These are phyloP conservation scores for Fusarium nanum DNA, from an alignment of 2,329 filamentous ascomycete species.

Conservation along the genomic window DNA sequence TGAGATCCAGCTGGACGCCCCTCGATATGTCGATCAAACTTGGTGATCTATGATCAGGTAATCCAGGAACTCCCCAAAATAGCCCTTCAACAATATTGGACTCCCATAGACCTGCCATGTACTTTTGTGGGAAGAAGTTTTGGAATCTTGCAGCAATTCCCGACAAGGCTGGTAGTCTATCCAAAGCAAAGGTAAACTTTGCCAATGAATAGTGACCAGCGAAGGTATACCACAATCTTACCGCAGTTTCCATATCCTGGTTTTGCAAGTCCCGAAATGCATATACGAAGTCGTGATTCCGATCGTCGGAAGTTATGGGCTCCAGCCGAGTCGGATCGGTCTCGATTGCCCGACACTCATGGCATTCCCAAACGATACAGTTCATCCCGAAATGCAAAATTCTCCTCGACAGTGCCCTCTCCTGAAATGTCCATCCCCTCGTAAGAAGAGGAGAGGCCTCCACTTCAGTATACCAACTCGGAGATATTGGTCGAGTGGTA, in stretches of 20 bases:
- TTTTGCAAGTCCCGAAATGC: neutral
- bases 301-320: neutral
- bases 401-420: neutral
- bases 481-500: neutral
- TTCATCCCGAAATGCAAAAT: conserved; percentile 1
- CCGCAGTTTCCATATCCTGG: too few relatives aligned
- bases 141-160: neutral
- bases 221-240: neutral
- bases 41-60: neutral
- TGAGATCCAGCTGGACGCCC: neutral
- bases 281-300: neutral
- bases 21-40: neutral
- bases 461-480: neutral
- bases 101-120: neutral
- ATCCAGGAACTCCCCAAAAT: neutral
- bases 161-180: neutral
- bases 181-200: neutral
- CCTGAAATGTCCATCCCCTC: neutral
- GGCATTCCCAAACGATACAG: conserved; percentile 1
- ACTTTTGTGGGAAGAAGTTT: neutral
- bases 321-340: neutral
- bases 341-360: neutral
- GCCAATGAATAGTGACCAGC: neutral
- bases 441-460: neutral
- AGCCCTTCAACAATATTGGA: neutral